A percentile compares a stretch with the other conserved stretches of the same genome.
phyloP scores from a whole-genome alignment of 164 flowering plant genomes.

The Vitis riparia region DNA sequence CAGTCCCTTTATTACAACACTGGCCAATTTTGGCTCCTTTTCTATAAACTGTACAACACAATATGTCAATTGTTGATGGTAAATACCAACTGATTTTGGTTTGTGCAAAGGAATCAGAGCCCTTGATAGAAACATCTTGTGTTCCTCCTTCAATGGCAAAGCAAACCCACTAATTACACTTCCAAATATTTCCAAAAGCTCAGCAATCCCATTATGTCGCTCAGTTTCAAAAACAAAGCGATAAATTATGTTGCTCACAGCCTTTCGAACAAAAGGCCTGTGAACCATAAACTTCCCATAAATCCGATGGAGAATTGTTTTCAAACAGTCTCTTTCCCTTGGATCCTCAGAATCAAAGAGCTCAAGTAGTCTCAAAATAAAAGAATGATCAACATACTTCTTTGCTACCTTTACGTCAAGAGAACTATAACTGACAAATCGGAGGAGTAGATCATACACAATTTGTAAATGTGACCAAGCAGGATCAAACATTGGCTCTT shows the following conservation, averaged over 20 bases:
- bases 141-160: slow-evolving; percentile 62
- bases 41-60: slow-evolving; percentile 63
- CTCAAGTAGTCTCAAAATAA: slow-evolving; percentile 50
- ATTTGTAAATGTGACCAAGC: slow-evolving; percentile 60
- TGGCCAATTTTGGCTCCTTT: slow-evolving; percentile 50
- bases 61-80: slow-evolving; percentile 59
- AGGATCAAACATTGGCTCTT: slow-evolving; percentile 59
- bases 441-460: slow-evolving; percentile 56
- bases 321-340: slow-evolving; percentile 63
- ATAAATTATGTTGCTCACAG: slow-evolving; percentile 53
- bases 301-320: slow-evolving; percentile 55
- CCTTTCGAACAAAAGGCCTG: slow-evolving; percentile 53
- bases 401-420: slow-evolving; percentile 55
- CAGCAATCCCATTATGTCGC: slow-evolving; percentile 59
- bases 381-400: slow-evolving; percentile 49
- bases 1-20: slow-evolving; percentile 45
- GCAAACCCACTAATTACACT: slow-evolving; percentile 66
- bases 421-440: slow-evolving; percentile 33
- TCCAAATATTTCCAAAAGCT: slow-evolving; percentile 63
- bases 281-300: slow-evolving; percentile 72
- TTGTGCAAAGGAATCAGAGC: slow-evolving; percentile 62
- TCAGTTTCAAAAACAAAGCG: slow-evolving; percentile 63
- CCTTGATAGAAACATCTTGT: slow-evolving; percentile 46
- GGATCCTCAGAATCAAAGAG: slow-evolving; percentile 68
- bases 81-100: slow-evolving; percentile 50